Conservation (phyloP, 257 asterid species). For the Paraleonurus japonicus region DNA sequence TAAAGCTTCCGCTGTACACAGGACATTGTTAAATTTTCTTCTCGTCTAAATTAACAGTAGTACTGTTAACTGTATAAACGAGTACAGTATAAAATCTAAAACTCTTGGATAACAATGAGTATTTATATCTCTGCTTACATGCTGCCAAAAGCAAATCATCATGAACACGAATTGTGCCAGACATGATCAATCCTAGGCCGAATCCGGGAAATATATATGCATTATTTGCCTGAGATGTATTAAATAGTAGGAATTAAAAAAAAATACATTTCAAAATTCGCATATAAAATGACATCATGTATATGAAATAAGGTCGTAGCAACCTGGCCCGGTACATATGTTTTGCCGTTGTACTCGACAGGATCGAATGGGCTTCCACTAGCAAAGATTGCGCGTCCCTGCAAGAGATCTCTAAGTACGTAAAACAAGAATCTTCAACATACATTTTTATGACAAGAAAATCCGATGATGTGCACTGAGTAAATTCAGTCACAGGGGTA, state of each 20-base stretch:
- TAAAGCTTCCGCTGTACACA: slow-evolving; percentile 75
- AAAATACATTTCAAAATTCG: background rate
- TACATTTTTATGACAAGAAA: background rate
- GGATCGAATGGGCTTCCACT: slow-evolving; percentile 97
- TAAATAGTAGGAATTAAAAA: background rate
- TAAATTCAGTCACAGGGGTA: background rate
- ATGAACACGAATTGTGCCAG: slow-evolving; percentile 88
- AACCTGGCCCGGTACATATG: slow-evolving; percentile 84
- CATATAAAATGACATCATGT: background rate
- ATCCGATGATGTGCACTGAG: background rate
- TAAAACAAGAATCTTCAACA: slow-evolving; percentile 8
- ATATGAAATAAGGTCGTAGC: background rate
- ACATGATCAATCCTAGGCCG: slow-evolving; percentile 90
- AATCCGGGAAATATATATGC: slow-evolving; percentile 98
- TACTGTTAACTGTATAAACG: background rate
- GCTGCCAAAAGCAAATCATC: slow-evolving; percentile 88
- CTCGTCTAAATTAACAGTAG: background rate
- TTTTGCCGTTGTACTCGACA: slow-evolving; percentile 66
- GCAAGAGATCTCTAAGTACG: background rate
- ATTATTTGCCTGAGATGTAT: slow-evolving; percentile 67
- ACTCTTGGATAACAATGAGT: background rate
- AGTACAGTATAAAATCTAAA: background rate
- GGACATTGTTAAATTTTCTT: background rate
- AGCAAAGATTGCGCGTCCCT: slow-evolving; percentile 85
- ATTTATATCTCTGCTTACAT: slow-evolving; percentile 45